These are phyloP conservation scores for Diddensiella caesifluorescens DNA, from an alignment of 805 yeast species.

Conservation along the genomic window DNA sequence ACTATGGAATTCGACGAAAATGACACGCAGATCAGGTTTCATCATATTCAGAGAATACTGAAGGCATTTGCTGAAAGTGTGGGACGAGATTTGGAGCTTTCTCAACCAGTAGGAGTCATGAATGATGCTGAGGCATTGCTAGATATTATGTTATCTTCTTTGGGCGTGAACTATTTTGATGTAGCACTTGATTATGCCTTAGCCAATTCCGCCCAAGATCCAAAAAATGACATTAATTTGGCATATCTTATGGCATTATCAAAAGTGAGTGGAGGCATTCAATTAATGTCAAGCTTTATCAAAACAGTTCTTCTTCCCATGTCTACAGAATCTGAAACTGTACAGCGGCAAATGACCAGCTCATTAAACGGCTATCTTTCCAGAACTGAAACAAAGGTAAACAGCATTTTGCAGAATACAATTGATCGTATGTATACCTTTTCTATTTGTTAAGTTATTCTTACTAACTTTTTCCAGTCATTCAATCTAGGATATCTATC, in stretches of 20 bases:
- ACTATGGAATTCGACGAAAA: constrained; percentile 13
- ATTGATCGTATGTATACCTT: constrained; percentile 31
- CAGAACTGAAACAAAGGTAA: constrained; percentile 59
- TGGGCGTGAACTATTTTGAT: constrained; percentile 71
- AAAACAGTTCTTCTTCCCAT: constrained; percentile 74
- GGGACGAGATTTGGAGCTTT: constrained; percentile 68
- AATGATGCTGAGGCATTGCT: constrained; percentile 61
- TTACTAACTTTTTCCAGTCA: constrained; percentile 25
- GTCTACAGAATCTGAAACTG: constrained; percentile 52
- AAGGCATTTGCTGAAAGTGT: constrained; percentile 72
- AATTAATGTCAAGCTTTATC: constrained; percentile 63
- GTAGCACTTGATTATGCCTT: constrained; percentile 63
- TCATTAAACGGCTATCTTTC: constrained; percentile 57
- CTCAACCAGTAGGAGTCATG: constrained; percentile 49
- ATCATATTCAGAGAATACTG: constrained; percentile 55
- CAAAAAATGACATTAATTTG: constrained; percentile 37
- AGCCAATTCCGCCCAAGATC: constrained; percentile 34
- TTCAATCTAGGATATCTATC: constrained; percentile 45
- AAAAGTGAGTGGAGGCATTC: constrained; percentile 53
- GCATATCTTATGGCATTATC: constrained; percentile 46
- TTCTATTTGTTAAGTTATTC: not conserved
- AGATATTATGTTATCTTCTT: constrained; percentile 59
- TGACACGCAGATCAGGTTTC: constrained; percentile 33
- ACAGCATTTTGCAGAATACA: constrained; percentile 56
- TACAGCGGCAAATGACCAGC: constrained; percentile 54